A percentile compares a stretch with the other conserved stretches of the same genome.
These are phyloP conservation scores for Cordia subcordata DNA, from an alignment of 257 asterid genomes.

Conservation along the genomic window DNA sequence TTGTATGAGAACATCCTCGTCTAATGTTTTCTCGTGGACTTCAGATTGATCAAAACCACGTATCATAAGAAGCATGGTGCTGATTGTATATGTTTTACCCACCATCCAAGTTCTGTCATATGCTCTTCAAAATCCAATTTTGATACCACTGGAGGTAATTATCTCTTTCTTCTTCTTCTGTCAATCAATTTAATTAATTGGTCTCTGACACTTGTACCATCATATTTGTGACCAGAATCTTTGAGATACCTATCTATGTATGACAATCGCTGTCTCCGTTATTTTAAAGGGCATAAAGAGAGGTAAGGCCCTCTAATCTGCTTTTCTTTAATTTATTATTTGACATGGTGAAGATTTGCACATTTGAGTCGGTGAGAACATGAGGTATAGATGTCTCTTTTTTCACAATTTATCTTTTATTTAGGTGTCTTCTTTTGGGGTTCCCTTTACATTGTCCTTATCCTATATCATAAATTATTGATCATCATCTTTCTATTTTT, in stretches of 20 bases:
- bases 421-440: no score
- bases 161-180: slow-evolving; percentile 8
- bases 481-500: slow-evolving; percentile 2
- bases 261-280: slow-evolving; percentile 94
- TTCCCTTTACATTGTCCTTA: background rate
- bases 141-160: slow-evolving; percentile 62
- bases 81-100: slow-evolving; percentile 82
- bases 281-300: slow-evolving; percentile 89
- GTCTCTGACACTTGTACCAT: slow-evolving; percentile 22
- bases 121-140: slow-evolving; percentile 69
- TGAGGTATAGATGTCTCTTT: no score
- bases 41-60: slow-evolving; percentile 85
- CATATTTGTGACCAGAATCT: slow-evolving; percentile 45
- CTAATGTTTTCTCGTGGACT: slow-evolving; percentile 17
- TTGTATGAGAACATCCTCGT: background rate
- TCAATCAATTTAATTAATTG: slow-evolving; percentile 7
- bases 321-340: background rate
- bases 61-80: slow-evolving; percentile 91
- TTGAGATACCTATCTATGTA: slow-evolving; percentile 84
- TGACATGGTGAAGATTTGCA: no score
- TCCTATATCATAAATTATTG: slow-evolving; percentile 6
- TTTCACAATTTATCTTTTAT: no score
- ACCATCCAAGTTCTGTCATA: slow-evolving; percentile 83
- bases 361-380: no score
- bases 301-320: slow-evolving; percentile 34